phyloP scores from a whole-genome alignment of 192 early-diverging fungal species.

The Phlyctochytrium planicorne region DNA sequence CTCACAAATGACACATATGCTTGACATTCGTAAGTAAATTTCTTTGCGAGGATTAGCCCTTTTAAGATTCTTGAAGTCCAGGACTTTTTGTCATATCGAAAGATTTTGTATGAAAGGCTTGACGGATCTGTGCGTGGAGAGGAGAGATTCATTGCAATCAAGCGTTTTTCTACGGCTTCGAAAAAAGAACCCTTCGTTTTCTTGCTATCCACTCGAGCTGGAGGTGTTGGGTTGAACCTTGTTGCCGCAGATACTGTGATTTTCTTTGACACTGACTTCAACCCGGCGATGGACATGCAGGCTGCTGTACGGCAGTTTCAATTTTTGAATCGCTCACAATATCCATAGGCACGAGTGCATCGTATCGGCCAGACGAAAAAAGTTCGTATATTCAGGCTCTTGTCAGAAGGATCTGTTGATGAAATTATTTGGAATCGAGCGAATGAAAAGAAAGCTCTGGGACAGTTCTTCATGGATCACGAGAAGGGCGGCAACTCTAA shows the following conservation, averaged over 20 bases:
- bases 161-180: constrained; percentile 65
- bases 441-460: constrained; percentile 14
- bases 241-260: constrained; percentile 80
- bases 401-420: constrained; percentile 82
- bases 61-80: constrained; percentile 24
- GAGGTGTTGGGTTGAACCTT: constrained; percentile 76
- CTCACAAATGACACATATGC: constrained; percentile 37
- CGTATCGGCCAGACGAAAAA: constrained; percentile 95
- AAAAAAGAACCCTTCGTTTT: constrained; percentile 77
- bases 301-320: constrained; percentile 31
- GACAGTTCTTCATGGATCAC: too few relatives aligned
- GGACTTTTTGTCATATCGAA: constrained; percentile 71
- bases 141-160: constrained; percentile 68
- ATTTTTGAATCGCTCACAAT: constrained; percentile 34
- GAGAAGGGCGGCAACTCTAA: too few relatives aligned
- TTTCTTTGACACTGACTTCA: constrained; percentile 78
- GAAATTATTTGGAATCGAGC: constrained; percentile 82
- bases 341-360: constrained; percentile 94
- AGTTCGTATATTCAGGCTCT: constrained; percentile 84
- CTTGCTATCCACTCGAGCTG: constrained; percentile 78
- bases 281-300: constrained; percentile 74
- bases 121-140: constrained; percentile 85
- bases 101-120: constrained; percentile 67
- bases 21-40: constrained; percentile 18
- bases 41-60: background rate